A percentile compares a stretch with the other conserved stretches of the same genome.
phyloP scores from a whole-genome alignment of 164 flowering plant species.

The Vitis riparia region DNA sequence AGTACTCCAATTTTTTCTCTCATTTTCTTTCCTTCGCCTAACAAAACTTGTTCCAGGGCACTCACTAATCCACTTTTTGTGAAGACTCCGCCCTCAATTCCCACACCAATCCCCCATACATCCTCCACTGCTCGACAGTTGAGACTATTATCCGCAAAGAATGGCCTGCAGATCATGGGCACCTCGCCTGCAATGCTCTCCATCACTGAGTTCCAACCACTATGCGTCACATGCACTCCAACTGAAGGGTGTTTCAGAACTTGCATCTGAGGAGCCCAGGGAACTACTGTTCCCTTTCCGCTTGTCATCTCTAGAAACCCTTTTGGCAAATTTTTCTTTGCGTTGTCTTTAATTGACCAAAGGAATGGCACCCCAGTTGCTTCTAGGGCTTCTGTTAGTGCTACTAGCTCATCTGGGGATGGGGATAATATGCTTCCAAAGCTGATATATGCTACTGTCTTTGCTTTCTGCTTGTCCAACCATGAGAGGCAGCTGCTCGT shows the following conservation, averaged over 20 bases:
- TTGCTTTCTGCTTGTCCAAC: conserved; percentile 17
- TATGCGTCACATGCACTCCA: conserved; percentile 39
- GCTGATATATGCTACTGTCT: conserved; percentile 23
- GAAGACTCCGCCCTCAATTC: conserved; percentile 16
- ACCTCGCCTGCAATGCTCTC: conserved; percentile 41
- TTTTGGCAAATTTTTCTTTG: conserved; percentile 9
- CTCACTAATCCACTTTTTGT: conserved; percentile 13
- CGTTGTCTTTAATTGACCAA: conserved; percentile 24
- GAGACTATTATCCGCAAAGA: conserved; percentile 21
- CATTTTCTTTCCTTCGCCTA: conserved; percentile 11
- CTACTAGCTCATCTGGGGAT: conserved; percentile 12
- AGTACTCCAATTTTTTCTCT: conserved; percentile 8
- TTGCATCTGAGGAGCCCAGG: conserved; percentile 25
- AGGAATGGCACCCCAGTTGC: conserved; percentile 11
- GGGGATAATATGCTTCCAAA: conserved; percentile 1
- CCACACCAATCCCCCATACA: conserved; percentile 22
- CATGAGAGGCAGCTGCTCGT: conserved; percentile 23
- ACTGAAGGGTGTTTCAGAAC: conserved; percentile 24
- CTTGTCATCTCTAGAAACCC: conserved; percentile 25
- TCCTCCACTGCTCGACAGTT: conserved; percentile 18
- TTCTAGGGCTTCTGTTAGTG: conserved; percentile 23
- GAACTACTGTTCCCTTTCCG: conserved; percentile 24
- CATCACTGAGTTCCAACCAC: conserved; percentile 47
- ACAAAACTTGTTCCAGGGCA: conserved; percentile 15
- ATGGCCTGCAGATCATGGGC: conserved; percentile 32